A percentile compares a stretch with the other conserved stretches of the same genome.
Evolutionary conservation across 495 filamentous ascomycete genomes (phyloP).

Genomic region (Aspergillus wentii): DNA sequence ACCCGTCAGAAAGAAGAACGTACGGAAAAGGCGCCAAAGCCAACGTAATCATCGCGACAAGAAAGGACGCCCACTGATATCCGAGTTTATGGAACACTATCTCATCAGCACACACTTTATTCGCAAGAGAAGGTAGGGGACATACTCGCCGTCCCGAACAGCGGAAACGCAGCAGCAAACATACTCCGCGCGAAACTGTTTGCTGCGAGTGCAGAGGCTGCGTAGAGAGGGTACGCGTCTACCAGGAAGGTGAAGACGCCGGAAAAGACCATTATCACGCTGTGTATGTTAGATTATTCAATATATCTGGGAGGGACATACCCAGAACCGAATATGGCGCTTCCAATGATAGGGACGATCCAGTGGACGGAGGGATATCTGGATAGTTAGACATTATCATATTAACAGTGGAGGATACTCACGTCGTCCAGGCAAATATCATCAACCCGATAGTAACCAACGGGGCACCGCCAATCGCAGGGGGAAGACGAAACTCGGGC

Average conservation of each 20-base stretch:
- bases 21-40: conserved; percentile 54
- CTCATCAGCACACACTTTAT: not conserved
- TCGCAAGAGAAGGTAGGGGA: conserved; percentile 11
- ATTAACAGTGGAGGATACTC: too few species aligned
- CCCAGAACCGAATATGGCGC: too few species aligned
- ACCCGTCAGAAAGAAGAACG: too few species aligned
- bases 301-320: conserved; percentile 7
- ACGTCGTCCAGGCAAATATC: too few species aligned
- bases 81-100: conserved; percentile 60
- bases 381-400: too few species aligned
- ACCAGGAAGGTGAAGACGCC: conserved; percentile 92
- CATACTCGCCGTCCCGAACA: conserved; percentile 63
- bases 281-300: too few species aligned
- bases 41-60: conserved; percentile 58
- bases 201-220: conserved; percentile 77
- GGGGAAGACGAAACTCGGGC: too few species aligned
- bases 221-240: conserved; percentile 80
- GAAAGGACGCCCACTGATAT: conserved; percentile 64
- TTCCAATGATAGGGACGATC: too few species aligned
- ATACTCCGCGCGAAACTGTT: conserved; percentile 74
- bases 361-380: too few species aligned
- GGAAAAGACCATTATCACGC: conserved; percentile 64
- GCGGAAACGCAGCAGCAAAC: conserved; percentile 73
- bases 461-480: too few species aligned
- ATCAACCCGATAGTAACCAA: too few species aligned